A percentile compares a stretch with the other conserved stretches of the same genome.
Evolutionary conservation across 176 grass and related monocot genomes (phyloP).

Genomic region (Juncus inflexus): DNA sequence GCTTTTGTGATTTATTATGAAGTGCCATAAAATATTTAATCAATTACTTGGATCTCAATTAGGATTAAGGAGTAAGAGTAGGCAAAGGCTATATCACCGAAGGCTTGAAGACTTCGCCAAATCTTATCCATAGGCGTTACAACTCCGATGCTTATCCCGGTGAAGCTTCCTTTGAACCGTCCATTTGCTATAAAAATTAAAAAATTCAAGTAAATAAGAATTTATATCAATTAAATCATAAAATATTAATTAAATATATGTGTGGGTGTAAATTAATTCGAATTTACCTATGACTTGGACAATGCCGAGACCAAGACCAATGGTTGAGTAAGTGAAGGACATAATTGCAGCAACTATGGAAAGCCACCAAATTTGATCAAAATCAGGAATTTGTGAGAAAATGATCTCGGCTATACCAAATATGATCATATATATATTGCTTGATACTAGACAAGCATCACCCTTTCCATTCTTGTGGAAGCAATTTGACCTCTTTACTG

Average conservation of each 20-base stretch:
- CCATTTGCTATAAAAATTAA: conserved; percentile 37
- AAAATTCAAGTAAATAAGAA: neutral
- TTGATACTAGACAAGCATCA: conserved; percentile 65
- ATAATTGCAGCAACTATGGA: conserved; percentile 86
- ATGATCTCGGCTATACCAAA: conserved; percentile 75
- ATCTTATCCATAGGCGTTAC: conserved; percentile 80
- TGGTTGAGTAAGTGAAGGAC: conserved; percentile 95
- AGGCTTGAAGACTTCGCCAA: conserved; percentile 96
- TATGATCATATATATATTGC: conserved; percentile 90
- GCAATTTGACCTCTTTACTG: conserved; percentile 72
- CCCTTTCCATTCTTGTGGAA: conserved; percentile 68
- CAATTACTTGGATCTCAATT: conserved; percentile 77
- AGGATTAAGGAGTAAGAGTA: conserved; percentile 99
- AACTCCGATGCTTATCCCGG: conserved; percentile 74
- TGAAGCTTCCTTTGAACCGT: conserved; percentile 72
- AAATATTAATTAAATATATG: neutral
- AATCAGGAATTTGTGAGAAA: conserved; percentile 93
- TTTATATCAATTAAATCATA: neutral
- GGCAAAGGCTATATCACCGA: conserved; percentile 94
- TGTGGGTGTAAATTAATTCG: neutral
- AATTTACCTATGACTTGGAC: conserved; percentile 60
- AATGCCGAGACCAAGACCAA: conserved; percentile 70
- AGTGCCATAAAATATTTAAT: neutral
- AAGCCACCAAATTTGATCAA: conserved; percentile 94
- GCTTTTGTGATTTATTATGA: neutral